A percentile compares a stretch with the other conserved stretches of the same genome.
phyloP scores from a whole-genome alignment of 1,284 basidiomycete species.

The Puccinia hordei region DNA sequence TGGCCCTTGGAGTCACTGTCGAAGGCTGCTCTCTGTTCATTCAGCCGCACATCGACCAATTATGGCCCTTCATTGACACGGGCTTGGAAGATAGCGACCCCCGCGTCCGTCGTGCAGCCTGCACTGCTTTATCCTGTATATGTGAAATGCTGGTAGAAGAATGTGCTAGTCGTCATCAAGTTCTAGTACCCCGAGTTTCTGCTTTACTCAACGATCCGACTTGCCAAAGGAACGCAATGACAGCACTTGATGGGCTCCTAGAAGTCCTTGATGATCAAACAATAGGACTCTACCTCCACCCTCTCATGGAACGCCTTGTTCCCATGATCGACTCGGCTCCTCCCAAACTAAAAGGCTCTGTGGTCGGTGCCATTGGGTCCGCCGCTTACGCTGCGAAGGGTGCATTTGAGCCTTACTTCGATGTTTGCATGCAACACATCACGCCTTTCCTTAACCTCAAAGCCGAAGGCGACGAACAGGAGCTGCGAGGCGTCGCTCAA shows the following conservation, averaged over 20 bases:
- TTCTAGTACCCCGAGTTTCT: slow-evolving; percentile 77
- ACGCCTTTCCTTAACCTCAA: slow-evolving; percentile 80
- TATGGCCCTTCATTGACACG: slow-evolving; percentile 92
- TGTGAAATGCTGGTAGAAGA: slow-evolving; percentile 98
- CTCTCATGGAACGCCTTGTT: slow-evolving; percentile 93
- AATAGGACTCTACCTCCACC: slow-evolving; percentile 84
- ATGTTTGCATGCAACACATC: slow-evolving; percentile 84
- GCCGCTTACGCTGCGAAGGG: slow-evolving; percentile 96
- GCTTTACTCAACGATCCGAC: slow-evolving; percentile 77
- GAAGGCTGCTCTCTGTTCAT: slow-evolving; percentile 99
- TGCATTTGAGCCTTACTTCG: slow-evolving; percentile 92
- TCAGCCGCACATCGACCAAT: slow-evolving; percentile 84
- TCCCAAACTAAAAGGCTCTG: slow-evolving; percentile 84
- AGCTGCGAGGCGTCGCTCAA: slow-evolving; percentile 95
- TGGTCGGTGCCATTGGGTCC: slow-evolving; percentile 96
- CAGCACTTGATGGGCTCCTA: slow-evolving; percentile 92
- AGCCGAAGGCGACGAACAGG: slow-evolving; percentile 80
- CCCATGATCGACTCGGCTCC: slow-evolving; percentile 85
- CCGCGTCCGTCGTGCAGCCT: slow-evolving; percentile 88
- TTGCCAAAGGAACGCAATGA: slow-evolving; percentile 90
- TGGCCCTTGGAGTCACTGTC: slow-evolving; percentile 91
- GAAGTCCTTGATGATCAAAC: slow-evolving; percentile 87
- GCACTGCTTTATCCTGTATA: slow-evolving; percentile 90
- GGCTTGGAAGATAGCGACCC: slow-evolving; percentile 83
- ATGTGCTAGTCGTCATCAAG: slow-evolving; percentile 78